Base-by-base conservation (phyloP, 2,329 filamentous ascomycete genomes). In the Aspergillus caelatus region DNA sequence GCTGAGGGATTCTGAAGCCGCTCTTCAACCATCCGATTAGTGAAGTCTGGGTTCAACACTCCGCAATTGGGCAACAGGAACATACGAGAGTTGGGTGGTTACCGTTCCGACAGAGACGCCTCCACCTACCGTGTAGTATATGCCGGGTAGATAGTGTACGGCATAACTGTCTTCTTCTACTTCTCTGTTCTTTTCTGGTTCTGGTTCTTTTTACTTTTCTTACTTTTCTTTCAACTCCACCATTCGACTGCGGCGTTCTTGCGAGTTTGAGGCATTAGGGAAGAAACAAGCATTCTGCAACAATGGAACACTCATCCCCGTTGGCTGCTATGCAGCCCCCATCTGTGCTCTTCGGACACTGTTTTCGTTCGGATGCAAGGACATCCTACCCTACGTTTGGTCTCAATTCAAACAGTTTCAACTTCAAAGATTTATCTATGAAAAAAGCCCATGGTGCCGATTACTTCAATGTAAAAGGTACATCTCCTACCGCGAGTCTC, bases 221-320 rank as follows among this genome's bases (percentile, higher is more conserved):
- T 16, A 1, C 19, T n/a, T 28, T 55, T 39, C 3, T 45, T 12
- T 36, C 34, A 26, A 26, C 10, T 21, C 6, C 4, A 54, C 50
- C n/a, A 23, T 55, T 36, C 34, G n/a, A 55, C 52, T 36, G 30
- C 34, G 52, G 52, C 52, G 52, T 55, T 55, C 32, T 55, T 55
- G 52, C 52, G 32, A 34, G 32, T 55, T 55, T 57, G 57, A 57
- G 48, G 32, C 32, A 54, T 26, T 10, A 39, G 41, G 56, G 28
- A 59, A 58, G 62, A n/a, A 65, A 62, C 48, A 64, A 62, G 46
- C 43, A 55, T 71, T 65, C 60, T 58, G 57, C 58, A 39, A 64
- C 30, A 65, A 97, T 98, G 93, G 93, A 97, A 81, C 90, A 91
- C 68, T 97, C 94, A 52, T 98, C 95, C 72, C 95, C 95, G 54